Base-by-base conservation (phyloP, 2,329 filamentous ascomycete genomes). In the Rhynchosporium secalis region DNA sequence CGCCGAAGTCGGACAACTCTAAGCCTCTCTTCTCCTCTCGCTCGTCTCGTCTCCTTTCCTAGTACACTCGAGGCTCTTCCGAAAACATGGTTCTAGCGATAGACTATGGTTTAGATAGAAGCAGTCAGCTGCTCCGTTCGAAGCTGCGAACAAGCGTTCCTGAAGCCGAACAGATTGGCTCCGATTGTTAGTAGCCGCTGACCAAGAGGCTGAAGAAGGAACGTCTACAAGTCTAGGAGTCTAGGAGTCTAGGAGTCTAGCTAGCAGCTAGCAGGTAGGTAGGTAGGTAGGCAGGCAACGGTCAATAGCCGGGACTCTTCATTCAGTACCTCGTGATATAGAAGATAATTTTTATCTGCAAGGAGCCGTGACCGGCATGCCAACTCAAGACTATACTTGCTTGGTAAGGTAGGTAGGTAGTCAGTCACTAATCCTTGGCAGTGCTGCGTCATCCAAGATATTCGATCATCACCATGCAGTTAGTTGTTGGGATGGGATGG, bases 371-470 rank as follows among this genome's bases (percentile, higher is more conserved):
- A 33, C 51, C 15, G 10, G 33, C 33, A n/a, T 20, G 33, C 49
- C 49, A 38, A 52, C 49, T 33, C 33, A 31, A 38, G 33, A 38
- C 36, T 33, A 28, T 5, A 28, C 26, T 13, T 40, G n/a, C 20
- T 20, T 20, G 20, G 20, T 20, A 20, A 20, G 20, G 20, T 20
- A 20, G 20, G 20, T 20, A 20, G 20, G 20, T 20, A 20, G 20
- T 20, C 20, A 20, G 20, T 20, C 20, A 20, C 20, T 20, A 20
- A 38, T 52, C 31, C 49, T 38, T 40, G 51, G 33, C 28, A 40
- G 33, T 40, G 33, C 51, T 54, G 51, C 51, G 51, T 54, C 51
- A 54, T 54, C 31, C 51, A 54, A 54, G 33, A 33, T 54, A 36
- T 36, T 20, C 33, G 9, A 36, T 7, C 8, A 54, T 20, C 9